A percentile compares a stretch with the other conserved stretches of the same genome.
phyloP scores from a whole-genome alignment of 2,329 filamentous ascomycete genomes.

The Colletotrichum caudatum region DNA sequence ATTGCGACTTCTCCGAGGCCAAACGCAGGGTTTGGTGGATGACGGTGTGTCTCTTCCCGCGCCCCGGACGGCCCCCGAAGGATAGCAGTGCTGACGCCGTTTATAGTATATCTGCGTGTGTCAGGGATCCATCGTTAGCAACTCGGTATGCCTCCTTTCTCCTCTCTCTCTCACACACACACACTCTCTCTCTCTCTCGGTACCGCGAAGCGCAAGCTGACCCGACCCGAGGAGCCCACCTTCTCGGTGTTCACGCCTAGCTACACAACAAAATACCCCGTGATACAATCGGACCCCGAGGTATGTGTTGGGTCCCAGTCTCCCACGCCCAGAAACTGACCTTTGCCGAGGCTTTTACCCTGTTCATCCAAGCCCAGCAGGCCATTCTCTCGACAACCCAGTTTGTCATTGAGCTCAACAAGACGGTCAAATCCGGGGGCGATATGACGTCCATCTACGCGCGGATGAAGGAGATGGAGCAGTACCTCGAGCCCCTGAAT shows the following conservation, averaged over 20 bases:
- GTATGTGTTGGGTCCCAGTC: constrained; percentile 45
- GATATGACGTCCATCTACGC: constrained; percentile 56
- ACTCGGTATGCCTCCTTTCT: constrained; percentile 52
- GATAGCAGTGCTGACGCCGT: neutral
- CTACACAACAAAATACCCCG: constrained; percentile 59
- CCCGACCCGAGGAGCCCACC: constrained; percentile 53
- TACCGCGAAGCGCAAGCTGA: constrained; percentile 26
- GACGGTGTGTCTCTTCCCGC: constrained; percentile 52
- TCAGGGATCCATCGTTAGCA: constrained; percentile 64
- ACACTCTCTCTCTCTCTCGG: neutral
- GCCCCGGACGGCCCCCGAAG: too few species aligned
- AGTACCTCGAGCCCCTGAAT: constrained; percentile 53
- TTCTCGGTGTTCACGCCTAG: constrained; percentile 58
- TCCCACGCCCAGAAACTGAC: constrained; percentile 7
- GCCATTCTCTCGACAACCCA: constrained; percentile 60
- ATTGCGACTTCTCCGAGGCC: constrained; percentile 58
- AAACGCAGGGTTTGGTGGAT: constrained; percentile 65
- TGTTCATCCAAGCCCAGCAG: constrained; percentile 61
- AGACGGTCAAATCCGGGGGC: constrained; percentile 52
- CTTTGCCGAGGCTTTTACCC: constrained; percentile 53
- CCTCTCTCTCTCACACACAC: neutral
- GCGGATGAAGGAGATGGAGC: constrained; percentile 57
- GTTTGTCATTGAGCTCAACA: constrained; percentile 62
- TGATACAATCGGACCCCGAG: constrained; percentile 55
- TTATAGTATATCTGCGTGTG: constrained; percentile 61